Evolutionary conservation across 805 yeast species (phyloP), one percentile per base, ranked within the genome.

Genomic region (Wickerhamiella dianesei): DNA sequence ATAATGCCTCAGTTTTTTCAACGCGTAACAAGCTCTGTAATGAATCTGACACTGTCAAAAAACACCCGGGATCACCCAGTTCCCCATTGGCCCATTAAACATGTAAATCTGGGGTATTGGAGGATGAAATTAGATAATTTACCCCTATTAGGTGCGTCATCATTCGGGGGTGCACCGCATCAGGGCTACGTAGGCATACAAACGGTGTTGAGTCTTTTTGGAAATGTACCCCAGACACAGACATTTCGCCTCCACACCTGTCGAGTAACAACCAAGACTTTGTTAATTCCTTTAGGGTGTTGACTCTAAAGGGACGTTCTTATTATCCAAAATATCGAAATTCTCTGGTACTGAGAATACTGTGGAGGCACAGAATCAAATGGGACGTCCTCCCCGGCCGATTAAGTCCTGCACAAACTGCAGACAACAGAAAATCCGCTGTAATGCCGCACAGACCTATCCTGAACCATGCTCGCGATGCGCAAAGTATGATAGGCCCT

Each of bases 381-480:
- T 25, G 32, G 32, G 32, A 25, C 32, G 32, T 8, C 21, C n/a
- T 13, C 55, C 47, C 57, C 67, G 96, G 47, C 95, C 95, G 0
- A 94, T 87, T 1, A 85, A 95, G 0, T 82, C 95, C 2, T 88
- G 96, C 60, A 84, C 95, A 0, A 92, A 86, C 61, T 88, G 96
- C 60, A 76, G 96, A 44, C 96, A 88, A 60, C 96, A 87, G 62
- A 88, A 88, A 64, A 86, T 88, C 62, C 82, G 82, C 60, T 88
- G 96, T 64, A 85, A 88, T 60, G 96, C 96, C 1, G 75, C 85
- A 2, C 88, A 82, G 19, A 76, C 80, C 52, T 82, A 74, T 54
- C 96, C 96, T 0, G 68, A 70, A 4, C 82, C 95, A 0, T 88
- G 96, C 62, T 74, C 81, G 16, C 65, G 95, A 50, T 88, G 96